A percentile compares a stretch with the other conserved stretches of the same genome.
phyloP scores from a whole-genome alignment of 2,329 filamentous ascomycete genomes.

The Cordyceps farinosa region DNA sequence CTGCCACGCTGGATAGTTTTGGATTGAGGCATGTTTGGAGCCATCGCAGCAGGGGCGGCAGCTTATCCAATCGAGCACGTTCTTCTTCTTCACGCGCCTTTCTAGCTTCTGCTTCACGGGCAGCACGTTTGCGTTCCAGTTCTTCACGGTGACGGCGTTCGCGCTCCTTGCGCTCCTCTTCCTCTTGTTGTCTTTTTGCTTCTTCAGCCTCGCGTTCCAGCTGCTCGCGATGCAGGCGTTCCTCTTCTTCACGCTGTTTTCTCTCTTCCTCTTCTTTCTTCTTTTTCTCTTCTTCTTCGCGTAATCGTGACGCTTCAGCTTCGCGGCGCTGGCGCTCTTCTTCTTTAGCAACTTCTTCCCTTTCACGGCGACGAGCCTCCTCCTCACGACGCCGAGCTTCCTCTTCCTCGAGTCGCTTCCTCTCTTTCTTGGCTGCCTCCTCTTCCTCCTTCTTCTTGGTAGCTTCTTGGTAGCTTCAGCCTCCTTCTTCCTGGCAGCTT shows the following conservation, averaged over 20 bases:
- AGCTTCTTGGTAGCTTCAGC: conserved; percentile 19
- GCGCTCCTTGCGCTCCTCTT: conserved; percentile 49
- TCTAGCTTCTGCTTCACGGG: conserved; percentile 49
- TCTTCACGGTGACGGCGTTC: conserved; percentile 47
- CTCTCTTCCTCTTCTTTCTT: conserved; percentile 24
- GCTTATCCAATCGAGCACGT: conserved; percentile 49
- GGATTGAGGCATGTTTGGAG: conserved; percentile 52
- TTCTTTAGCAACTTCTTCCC: conserved; percentile 26
- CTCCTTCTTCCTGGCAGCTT: conserved; percentile 24
- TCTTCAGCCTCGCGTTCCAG: conserved; percentile 47
- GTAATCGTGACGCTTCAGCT: conserved; percentile 26
- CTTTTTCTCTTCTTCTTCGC: conserved; percentile 23
- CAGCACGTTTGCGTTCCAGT: conserved; percentile 46
- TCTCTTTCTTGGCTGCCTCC: conserved; percentile 26
- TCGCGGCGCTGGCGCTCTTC: conserved; percentile 27
- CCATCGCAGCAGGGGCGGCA: conserved; percentile 61
- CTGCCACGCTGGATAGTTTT: conserved; percentile 47
- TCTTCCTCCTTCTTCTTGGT: conserved; percentile 26
- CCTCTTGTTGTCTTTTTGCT: conserved; percentile 48
- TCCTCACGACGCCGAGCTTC: conserved; percentile 26
- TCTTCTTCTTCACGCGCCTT: conserved; percentile 54
- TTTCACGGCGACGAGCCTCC: conserved; percentile 20
- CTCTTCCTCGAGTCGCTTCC: conserved; percentile 20
- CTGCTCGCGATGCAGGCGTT: conserved; percentile 36
- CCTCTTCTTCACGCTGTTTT: conserved; percentile 34